Evolutionary conservation across 441 rosid genomes (phyloP).

Genomic region (Bocquillonia castaneifolia): DNA sequence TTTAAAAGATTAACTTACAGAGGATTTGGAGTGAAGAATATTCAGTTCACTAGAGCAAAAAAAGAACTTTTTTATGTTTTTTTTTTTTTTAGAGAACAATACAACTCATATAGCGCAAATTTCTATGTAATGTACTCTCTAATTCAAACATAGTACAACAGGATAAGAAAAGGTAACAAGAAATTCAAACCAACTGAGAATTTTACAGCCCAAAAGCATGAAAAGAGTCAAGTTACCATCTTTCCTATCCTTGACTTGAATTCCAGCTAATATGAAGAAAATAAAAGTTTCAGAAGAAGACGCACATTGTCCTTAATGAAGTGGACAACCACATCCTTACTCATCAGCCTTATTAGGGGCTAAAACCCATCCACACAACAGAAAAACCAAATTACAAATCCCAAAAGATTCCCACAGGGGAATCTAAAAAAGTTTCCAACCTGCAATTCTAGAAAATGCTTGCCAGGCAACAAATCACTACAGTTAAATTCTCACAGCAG

Average conservation of each 20-base stretch:
- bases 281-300: constrained; percentile 13
- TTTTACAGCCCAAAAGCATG: constrained; percentile 13
- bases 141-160: constrained; percentile 22
- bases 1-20: not conserved
- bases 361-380: constrained; percentile 18
- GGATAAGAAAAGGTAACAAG: constrained; percentile 19
- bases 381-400: constrained; percentile 28
- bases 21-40: not conserved
- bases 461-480: constrained; percentile 22
- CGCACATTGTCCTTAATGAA: constrained; percentile 27
- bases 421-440: constrained; percentile 24
- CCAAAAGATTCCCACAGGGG: constrained; percentile 28
- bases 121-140: constrained; percentile 18
- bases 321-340: constrained; percentile 25
- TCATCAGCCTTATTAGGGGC: constrained; percentile 12
- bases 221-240: constrained; percentile 23
- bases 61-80: not conserved
- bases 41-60: not conserved
- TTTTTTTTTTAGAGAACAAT: not conserved
- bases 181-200: constrained; percentile 12
- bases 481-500: constrained; percentile 1
- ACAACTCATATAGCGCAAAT: constrained; percentile 20
- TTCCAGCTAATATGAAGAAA: constrained; percentile 25
- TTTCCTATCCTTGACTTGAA: constrained; percentile 23
- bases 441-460: constrained; percentile 20